Base-by-base conservation (phyloP, 345 rosid genomes). In the Turnera subulata region DNA sequence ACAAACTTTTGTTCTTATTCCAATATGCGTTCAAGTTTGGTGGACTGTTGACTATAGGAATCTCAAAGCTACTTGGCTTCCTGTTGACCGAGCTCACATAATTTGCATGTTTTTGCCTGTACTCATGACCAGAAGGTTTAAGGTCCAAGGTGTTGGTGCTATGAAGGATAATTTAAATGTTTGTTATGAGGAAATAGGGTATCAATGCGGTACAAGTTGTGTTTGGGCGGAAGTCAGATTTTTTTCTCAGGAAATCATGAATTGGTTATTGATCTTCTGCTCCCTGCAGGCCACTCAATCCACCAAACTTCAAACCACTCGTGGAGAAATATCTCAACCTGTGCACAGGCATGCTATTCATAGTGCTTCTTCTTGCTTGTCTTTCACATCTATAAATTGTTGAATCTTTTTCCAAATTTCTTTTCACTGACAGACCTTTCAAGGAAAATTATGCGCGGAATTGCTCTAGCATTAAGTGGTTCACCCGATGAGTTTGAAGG, bases 401-500 rank as follows among this genome's bases (percentile, higher is more conserved):
- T 12, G 56, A 35, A 51, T 65, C 24, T 61, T 59, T 50, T 16
- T 55, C 15, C 58, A 16, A 29, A 3, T 29, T 29, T 4, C 35
- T 8, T 29, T 29, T 29, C 61, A 55, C 19, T 42, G 20, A 17
- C 50, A 92, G 96, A 79, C 51, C 82, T 92, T 61, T 92, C 96
- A 22, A 84, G 74, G 61, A 89, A 83, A 39, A 89, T 92, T 26
- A 67, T 88, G 83, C 73, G 82, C 8, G 95, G 96, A 25, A 84
- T 86, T 22, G 79, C 91, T 20, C 40, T 92, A 43, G 96, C 88
- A 55, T 71, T 86, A 60, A 76, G 82, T 1, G 86, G 93, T 68
- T 73, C 82, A 63, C 81, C 81, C 1, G 61, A 78, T 61, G 93
- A 76, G 55, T 84, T 92, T 63, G 93, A 89, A 66, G 89, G 93